Evolutionary conservation across 257 asterid genomes (phyloP).

Genomic region (Nicotiana undulata): DNA sequence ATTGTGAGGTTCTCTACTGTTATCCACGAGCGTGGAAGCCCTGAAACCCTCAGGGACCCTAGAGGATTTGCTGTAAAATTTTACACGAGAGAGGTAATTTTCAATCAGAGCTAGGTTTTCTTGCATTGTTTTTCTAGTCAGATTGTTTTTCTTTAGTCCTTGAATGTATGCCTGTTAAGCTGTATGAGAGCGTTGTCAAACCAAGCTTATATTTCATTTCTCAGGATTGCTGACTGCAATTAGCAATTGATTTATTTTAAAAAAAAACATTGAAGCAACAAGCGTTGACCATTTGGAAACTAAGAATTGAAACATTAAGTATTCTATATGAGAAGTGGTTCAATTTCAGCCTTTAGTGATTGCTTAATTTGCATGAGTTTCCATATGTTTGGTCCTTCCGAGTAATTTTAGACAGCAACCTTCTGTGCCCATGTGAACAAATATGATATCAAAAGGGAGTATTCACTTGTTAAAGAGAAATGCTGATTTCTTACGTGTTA

Average conservation of each 20-base stretch:
- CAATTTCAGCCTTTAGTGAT: neutral
- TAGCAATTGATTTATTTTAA: neutral
- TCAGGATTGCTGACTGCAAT: neutral
- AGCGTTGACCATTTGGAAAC: neutral
- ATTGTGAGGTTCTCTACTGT: conserved; percentile 94
- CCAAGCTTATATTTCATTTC: neutral
- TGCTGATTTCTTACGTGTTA: neutral
- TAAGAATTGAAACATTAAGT: neutral
- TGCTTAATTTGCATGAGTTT: neutral
- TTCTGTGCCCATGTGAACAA: neutral
- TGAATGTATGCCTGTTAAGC: neutral
- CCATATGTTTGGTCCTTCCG: neutral
- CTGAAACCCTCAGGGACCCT: conserved; percentile 93
- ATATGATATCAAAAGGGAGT: neutral
- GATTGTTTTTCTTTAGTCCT: neutral
- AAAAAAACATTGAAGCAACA: neutral
- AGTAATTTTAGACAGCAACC: neutral
- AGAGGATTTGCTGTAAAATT: conserved; percentile 71
- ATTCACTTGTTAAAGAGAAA: neutral
- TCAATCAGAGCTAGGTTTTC: neutral
- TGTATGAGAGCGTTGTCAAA: neutral
- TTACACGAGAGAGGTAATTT: conserved; percentile 52
- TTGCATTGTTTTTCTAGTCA: neutral
- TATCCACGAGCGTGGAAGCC: conserved; percentile 97
- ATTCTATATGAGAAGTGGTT: neutral